phyloP scores from a whole-genome alignment of 2,329 filamentous ascomycete genomes.

The Aspergillus sp. region DNA sequence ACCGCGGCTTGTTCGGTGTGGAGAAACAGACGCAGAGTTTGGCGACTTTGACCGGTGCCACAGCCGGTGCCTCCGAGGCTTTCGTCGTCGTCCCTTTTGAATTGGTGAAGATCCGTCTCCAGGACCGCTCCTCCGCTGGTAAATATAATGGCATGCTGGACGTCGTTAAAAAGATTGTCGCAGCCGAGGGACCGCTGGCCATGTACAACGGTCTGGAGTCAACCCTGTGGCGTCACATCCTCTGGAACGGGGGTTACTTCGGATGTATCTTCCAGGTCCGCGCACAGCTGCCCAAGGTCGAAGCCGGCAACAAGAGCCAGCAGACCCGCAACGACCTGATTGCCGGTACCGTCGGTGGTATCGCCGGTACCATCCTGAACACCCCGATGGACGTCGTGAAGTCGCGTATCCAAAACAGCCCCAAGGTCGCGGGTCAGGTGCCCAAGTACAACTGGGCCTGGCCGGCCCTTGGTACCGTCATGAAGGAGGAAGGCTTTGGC shows the following conservation, averaged over 20 bases:
- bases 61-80: slow-evolving; percentile 88
- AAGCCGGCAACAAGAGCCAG: slow-evolving; percentile 58
- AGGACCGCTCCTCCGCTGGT: slow-evolving; percentile 86
- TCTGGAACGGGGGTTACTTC: slow-evolving; percentile 96
- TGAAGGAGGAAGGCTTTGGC: slow-evolving; percentile 83
- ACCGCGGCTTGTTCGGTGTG: slow-evolving; percentile 75
- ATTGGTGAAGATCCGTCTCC: slow-evolving; percentile 94
- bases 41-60: slow-evolving; percentile 86
- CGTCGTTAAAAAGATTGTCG: slow-evolving; percentile 59
- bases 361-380: slow-evolving; percentile 83
- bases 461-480: slow-evolving; percentile 74
- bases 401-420: slow-evolving; percentile 91
- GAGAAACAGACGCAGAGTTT: slow-evolving; percentile 85
- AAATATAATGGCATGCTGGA: slow-evolving; percentile 52
- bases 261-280: slow-evolving; percentile 98
- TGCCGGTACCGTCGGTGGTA: slow-evolving; percentile 81
- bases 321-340: slow-evolving; percentile 83
- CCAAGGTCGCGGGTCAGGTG: slow-evolving; percentile 67
- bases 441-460: slow-evolving; percentile 99
- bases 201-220: slow-evolving; percentile 96
- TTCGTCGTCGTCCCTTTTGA: slow-evolving; percentile 98
- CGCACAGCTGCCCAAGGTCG: slow-evolving; percentile 68
- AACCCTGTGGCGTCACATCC: slow-evolving; percentile 88
- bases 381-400: slow-evolving; percentile 97
- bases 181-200: slow-evolving; percentile 72